Evolutionary conservation across 176 grass and related monocot species (phyloP), one percentile per base, ranked within the genome.

Genomic region (Rhynchospora tenuis): DNA sequence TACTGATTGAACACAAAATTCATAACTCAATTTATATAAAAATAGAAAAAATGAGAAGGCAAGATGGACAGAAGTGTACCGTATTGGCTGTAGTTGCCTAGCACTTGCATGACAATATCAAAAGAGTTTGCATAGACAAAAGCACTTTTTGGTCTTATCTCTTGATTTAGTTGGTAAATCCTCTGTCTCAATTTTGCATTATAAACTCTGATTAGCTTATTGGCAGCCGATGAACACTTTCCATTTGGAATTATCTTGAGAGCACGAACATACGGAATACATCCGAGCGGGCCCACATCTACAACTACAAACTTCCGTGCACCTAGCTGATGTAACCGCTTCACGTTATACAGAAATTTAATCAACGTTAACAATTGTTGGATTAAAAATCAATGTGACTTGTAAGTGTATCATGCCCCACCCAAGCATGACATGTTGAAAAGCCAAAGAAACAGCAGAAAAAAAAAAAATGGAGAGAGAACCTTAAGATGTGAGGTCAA

Each of bases 401-500:
- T 12, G 24, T 16, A 54, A 27, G 24, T 77, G 5, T 51, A 54
- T 38, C 33, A 38, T 38, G n/a, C 54, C 44, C 20, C 56, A 59
- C 20, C 24, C 48, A 27, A 59, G 16, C 56, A 19, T 54, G 26
- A 79, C 5, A 4, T 51, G 44, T 79, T 79, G 24, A n/a, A 57
- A 19, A 64, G 38, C 42, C 47, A 46, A 20, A 24, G 15, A 13
- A 16, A 27, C 14, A 17, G 11, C 13, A 23, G 51, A 19, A 15
- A 87, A 51, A 11, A 11, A 51, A 69, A 3, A 59, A 45, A 44
- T 66, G 24, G 17, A 78, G 8, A 11, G 28, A 56, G 29, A 55
- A 98, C 92, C 95, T 93, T 95, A 16, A 98, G 91, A 89, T 93
- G 27, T 48, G 68, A 71, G 33, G 91, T 93, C 84, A 95, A 44